Evolutionary conservation across 2,329 filamentous ascomycete genomes (phyloP).

Genomic region (Diplocarpon rosae): DNA sequence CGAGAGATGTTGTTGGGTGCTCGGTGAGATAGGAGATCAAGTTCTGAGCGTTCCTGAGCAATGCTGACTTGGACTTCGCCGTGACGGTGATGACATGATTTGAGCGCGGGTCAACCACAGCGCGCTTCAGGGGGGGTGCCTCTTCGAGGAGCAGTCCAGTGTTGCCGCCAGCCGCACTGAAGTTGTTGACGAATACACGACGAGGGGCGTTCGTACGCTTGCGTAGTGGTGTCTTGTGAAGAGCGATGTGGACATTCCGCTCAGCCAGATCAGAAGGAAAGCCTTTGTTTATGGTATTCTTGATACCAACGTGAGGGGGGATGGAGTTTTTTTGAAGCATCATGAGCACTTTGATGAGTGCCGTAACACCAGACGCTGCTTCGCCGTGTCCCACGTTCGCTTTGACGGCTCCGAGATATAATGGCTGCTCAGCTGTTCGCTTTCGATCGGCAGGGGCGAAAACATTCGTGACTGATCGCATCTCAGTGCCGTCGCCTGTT

Average conservation of each 20-base stretch:
- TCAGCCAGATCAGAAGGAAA: conserved; percentile 29
- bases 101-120: conserved; percentile 31
- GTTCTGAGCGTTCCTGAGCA: conserved; percentile 20
- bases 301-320: conserved; percentile 25
- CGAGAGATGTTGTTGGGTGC: conserved; percentile 16
- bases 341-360: conserved; percentile 27
- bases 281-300: conserved; percentile 27
- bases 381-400: conserved; percentile 29
- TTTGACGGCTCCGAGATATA: conserved; percentile 35
- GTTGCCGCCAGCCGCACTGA: conserved; percentile 30
- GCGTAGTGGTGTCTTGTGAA: conserved; percentile 27
- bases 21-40: conserved; percentile 18
- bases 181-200: conserved; percentile 34
- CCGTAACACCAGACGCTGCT: conserved; percentile 26
- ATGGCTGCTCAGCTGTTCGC: conserved; percentile 35
- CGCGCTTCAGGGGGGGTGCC: conserved; percentile 25
- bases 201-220: conserved; percentile 25
- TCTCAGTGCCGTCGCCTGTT: conserved; percentile 58
- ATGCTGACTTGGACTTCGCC: conserved; percentile 31
- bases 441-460: conserved; percentile 44
- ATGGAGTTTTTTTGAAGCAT: conserved; percentile 26
- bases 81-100: conserved; percentile 36
- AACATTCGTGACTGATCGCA: conserved; percentile 60
- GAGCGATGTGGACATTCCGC: conserved; percentile 25
- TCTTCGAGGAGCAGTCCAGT: conserved; percentile 26